A percentile compares a stretch with the other conserved stretches of the same genome.
phyloP scores from a whole-genome alignment of 2,329 filamentous ascomycete genomes.

The Xylariomycetidae sp. region DNA sequence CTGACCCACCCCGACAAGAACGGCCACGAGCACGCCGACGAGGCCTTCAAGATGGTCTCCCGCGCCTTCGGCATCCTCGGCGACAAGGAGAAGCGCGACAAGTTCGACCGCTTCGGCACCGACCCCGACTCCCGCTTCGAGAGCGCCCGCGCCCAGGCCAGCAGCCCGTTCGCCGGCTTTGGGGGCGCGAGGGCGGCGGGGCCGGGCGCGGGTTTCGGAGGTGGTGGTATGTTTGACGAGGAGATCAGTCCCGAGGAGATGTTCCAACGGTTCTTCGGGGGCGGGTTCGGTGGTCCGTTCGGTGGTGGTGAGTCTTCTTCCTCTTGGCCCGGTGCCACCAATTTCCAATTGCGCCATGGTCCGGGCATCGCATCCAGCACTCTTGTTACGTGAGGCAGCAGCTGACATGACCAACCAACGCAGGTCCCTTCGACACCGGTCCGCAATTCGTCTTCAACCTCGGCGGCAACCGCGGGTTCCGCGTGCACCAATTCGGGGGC shows the following conservation, averaged over 20 bases:
- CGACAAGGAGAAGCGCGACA: constrained; percentile 86
- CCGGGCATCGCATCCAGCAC: not conserved
- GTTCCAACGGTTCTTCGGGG: constrained; percentile 95
- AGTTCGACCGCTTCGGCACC: constrained; percentile 82
- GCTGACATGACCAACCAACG: constrained; percentile 2
- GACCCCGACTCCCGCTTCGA: constrained; percentile 88
- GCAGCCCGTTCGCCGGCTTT: constrained; percentile 34
- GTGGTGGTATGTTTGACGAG: constrained; percentile 61
- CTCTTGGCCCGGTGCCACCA: not conserved
- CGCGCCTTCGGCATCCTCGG: constrained; percentile 89
- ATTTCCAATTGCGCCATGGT: not conserved
- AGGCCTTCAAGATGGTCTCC: constrained; percentile 98
- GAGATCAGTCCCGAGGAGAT: constrained; percentile 95
- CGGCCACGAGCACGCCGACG: constrained; percentile 88
- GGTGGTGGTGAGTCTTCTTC: constrained; percentile 51
- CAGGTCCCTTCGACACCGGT: constrained; percentile 59
- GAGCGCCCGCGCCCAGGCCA: constrained; percentile 47
- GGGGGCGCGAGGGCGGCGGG: constrained; percentile 33
- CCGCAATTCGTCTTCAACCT: constrained; percentile 95
- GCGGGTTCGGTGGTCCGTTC: constrained; percentile 59
- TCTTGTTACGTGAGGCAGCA: too few relatives aligned
- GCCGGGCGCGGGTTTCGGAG: constrained; percentile 40
- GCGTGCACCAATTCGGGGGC: constrained; percentile 94
- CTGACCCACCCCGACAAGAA: constrained; percentile 99
- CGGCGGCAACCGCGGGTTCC: constrained; percentile 81